These are phyloP conservation scores for Saccharomyces hybrid DNA, from an alignment of 1,139 yeast genomes.

Conservation along the genomic window DNA sequence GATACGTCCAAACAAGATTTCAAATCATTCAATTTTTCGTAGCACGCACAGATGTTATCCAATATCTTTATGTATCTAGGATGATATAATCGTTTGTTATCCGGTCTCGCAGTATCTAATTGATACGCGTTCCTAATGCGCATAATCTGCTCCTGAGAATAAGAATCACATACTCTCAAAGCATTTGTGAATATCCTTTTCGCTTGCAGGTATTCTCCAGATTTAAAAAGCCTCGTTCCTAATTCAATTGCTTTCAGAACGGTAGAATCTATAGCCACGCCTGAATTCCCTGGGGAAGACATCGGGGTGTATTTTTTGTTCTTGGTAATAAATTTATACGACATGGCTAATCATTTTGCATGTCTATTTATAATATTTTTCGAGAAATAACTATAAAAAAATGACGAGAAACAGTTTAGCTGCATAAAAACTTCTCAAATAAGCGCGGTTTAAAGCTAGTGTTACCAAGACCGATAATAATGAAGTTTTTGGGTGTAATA, in stretches of 20 bases:
- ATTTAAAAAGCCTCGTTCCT: slow-evolving; percentile 24
- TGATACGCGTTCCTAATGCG: slow-evolving; percentile 14
- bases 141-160: slow-evolving; percentile 15
- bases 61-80: slow-evolving; percentile 31
- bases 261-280: not conserved
- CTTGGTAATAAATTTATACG: not conserved
- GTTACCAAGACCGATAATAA: slow-evolving; percentile 5
- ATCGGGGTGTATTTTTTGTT: not conserved
- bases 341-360: not conserved
- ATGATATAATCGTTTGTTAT: slow-evolving; percentile 18
- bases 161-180: slow-evolving; percentile 20
- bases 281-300: not conserved
- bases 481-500: slow-evolving; percentile 11
- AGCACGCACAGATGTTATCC: slow-evolving; percentile 49
- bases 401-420: not conserved
- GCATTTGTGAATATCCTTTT: slow-evolving; percentile 25
- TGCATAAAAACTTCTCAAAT: not conserved
- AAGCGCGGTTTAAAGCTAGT: not conserved
- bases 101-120: slow-evolving; percentile 7
- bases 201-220: slow-evolving; percentile 23
- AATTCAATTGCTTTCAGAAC: slow-evolving; percentile 23
- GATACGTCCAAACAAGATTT: slow-evolving; percentile 43
- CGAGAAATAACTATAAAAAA: not conserved
- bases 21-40: slow-evolving; percentile 41
- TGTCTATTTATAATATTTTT: not conserved